These are phyloP conservation scores for Nakazawaea ambrosiae DNA, from an alignment of 805 yeast species.

Conservation along the genomic window DNA sequence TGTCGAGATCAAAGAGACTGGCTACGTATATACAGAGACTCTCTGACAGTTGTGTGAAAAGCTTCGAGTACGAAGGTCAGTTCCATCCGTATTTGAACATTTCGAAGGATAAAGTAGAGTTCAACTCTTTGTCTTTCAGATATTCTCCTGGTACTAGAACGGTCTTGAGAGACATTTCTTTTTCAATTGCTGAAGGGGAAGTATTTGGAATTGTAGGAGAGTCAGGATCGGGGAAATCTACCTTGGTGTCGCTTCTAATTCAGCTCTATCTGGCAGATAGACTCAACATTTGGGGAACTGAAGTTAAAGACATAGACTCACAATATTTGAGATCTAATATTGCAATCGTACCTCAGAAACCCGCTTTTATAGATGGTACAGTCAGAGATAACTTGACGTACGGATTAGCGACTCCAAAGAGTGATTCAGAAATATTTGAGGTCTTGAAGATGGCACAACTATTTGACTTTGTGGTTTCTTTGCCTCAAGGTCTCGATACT, in stretches of 20 bases:
- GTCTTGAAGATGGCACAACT: constrained; percentile 43
- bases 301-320: constrained; percentile 39
- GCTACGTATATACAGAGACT: constrained; percentile 46
- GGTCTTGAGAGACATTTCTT: constrained; percentile 35
- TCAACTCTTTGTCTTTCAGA: constrained; percentile 40
- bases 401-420: constrained; percentile 45
- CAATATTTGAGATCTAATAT: constrained; percentile 44
- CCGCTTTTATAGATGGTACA: constrained; percentile 67
- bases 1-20: constrained; percentile 73
- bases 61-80: constrained; percentile 31
- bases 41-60: constrained; percentile 25
- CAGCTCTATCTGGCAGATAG: constrained; percentile 39
- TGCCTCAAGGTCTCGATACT: constrained; percentile 58
- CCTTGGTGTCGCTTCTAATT: constrained; percentile 51
- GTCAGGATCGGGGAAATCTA: constrained; percentile 92
- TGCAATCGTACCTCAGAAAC: constrained; percentile 70
- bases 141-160: constrained; percentile 30
- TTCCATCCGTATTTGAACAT: too few species aligned
- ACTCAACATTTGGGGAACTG: constrained; percentile 38
- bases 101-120: too few species aligned
- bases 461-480: constrained; percentile 41
- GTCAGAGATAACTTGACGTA: constrained; percentile 65
- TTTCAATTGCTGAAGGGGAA: constrained; percentile 38
- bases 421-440: too few species aligned
- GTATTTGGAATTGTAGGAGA: constrained; percentile 70